Evolutionary conservation across 371 early-diverging fungal genomes (phyloP), one percentile per base, ranked within the genome.

Genomic region (Nematocida sp.): DNA sequence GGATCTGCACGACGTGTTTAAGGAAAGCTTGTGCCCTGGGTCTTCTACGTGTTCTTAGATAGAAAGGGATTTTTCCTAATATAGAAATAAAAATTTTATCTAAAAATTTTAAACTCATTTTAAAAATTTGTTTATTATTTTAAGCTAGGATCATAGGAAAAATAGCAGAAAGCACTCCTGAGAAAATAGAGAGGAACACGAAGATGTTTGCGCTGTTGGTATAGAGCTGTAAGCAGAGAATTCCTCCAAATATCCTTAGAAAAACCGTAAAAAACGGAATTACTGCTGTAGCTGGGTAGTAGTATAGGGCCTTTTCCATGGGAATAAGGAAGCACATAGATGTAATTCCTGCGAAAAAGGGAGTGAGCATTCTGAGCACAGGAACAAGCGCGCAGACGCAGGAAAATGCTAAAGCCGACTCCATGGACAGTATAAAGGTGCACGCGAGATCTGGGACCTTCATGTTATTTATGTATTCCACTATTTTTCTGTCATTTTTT

Each of bases 201-300:
- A 36, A 13, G 7, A 30, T 4, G 33, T 71, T 71, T 20, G 25
- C 32, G 13, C 60, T n/a, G 35, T 63, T 45, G 20, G 47, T 18
- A 40, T 49, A 71, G 4, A 63, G 25, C 39, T 53, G 49, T 0
- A 51, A 4, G n/a, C 60, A 49, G 23, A 63, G 18, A 18, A 61
- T 18, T 0, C 38, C 49, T 0, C 53, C 75, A 33, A 57, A 13
- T 16, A 71, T 23, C 16, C 75, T n/a, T 3, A 61, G 25, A 30
- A 60, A 39, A 18, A 71, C 30, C 2, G 63, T 71, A 36, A 71
- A 71, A n/a, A 71, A 33, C 13, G 75, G 75, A 18, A 71, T 71
- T n/a, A 71, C 75, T 25, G 75, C 75, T n/a, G 75, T 60, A 47
- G 75, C 75, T 32, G 75, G 75, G 9, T 71, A 71, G 75, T 61